phyloP scores from a whole-genome alignment of 2,329 filamentous ascomycete species.

The Ophiostoma ips region DNA sequence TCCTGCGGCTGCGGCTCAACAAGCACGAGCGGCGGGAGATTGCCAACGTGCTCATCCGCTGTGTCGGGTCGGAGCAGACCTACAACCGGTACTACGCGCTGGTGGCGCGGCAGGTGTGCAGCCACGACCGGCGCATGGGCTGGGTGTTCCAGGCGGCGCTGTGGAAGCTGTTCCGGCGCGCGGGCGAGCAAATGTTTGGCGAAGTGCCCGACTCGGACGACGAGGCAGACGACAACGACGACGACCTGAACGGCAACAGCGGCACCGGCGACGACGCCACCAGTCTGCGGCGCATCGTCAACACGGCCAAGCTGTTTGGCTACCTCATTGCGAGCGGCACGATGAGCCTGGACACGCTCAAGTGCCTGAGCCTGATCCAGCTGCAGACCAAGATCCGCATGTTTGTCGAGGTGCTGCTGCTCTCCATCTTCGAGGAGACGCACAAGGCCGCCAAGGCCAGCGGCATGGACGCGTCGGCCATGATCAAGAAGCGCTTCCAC shows the following conservation, averaged over 20 bases:
- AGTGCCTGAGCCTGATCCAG: conserved; percentile 65
- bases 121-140: conserved; percentile 52
- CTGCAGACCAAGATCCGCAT: conserved; percentile 61
- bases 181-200: conserved; percentile 68
- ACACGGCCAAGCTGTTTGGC: conserved; percentile 41
- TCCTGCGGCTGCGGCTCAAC: conserved; percentile 73
- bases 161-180: conserved; percentile 70
- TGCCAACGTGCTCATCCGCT: conserved; percentile 75
- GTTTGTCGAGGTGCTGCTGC: conserved; percentile 70
- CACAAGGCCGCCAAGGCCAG: conserved; percentile 26
- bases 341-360: conserved; percentile 37
- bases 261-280: conserved; percentile 22
- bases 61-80: conserved; percentile 63
- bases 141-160: conserved; percentile 80
- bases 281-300: conserved; percentile 36
- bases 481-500: conserved; percentile 51
- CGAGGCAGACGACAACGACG: conserved; percentile 31
- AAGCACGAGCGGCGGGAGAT: conserved; percentile 77
- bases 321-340: conserved; percentile 32
- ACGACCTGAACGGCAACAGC: conserved; percentile 16
- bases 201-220: conserved; percentile 47
- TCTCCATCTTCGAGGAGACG: conserved; percentile 58
- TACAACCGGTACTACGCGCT: conserved; percentile 94
- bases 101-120: conserved; percentile 65
- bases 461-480: conserved; percentile 25